phyloP scores from a whole-genome alignment of 179 eudicot genomes.

The Vitellaria paradoxa region DNA sequence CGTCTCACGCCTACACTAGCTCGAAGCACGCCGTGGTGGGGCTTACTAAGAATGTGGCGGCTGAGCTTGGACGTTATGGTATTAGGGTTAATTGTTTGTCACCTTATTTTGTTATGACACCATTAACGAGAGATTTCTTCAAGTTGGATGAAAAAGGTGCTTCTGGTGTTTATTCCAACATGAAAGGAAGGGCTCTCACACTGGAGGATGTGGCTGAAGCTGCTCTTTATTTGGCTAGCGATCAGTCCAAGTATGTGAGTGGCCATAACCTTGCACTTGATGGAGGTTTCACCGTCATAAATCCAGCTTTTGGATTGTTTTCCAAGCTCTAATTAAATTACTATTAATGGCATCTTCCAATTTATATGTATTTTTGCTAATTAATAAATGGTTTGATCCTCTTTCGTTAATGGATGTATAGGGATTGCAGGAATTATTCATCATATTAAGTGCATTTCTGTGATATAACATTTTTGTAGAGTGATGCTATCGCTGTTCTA shows the following conservation, averaged over 20 bases:
- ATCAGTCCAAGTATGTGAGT: constrained; percentile 8
- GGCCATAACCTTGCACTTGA: constrained; percentile 5
- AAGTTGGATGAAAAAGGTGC: neutral
- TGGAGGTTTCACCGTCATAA: constrained; percentile 5
- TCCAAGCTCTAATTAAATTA: neutral
- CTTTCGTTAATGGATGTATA: too few species aligned
- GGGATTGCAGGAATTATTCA: too few species aligned
- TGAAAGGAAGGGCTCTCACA: neutral
- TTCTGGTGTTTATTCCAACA: neutral
- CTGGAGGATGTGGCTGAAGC: constrained; percentile 12
- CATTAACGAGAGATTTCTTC: neutral
- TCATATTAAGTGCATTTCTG: too few species aligned
- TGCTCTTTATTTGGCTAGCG: constrained; percentile 6
- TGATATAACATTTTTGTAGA: too few species aligned
- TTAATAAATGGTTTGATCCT: too few species aligned
- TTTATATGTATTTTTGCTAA: too few species aligned
- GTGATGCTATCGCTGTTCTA: too few species aligned
- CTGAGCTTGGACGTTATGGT: constrained; percentile 3
- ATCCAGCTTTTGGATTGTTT: constrained; percentile 15
- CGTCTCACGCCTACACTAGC: neutral
- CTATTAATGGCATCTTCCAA: too few species aligned
- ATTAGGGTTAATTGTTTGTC: constrained; percentile 6
- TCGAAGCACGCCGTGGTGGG: constrained; percentile 8
- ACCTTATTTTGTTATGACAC: constrained; percentile 3
- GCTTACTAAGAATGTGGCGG: constrained; percentile 2